phyloP scores from a whole-genome alignment of 1,284 basidiomycete species.

The Leccinum fallax region DNA sequence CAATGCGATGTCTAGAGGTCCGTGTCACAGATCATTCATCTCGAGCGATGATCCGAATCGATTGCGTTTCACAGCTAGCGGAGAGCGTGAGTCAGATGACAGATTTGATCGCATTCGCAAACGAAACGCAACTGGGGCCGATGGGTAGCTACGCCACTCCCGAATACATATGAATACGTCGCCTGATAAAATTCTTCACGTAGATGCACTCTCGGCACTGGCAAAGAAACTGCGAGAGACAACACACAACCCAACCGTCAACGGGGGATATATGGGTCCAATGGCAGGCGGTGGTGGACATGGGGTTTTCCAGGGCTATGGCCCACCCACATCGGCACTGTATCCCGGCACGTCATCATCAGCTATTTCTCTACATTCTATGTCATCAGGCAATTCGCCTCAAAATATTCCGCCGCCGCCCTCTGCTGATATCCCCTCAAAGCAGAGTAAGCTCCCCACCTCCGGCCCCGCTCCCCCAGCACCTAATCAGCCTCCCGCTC shows the following conservation, averaged over 20 bases:
- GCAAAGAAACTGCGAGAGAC: slow-evolving; percentile 37
- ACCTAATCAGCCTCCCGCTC: slow-evolving; percentile 40
- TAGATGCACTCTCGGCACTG: slow-evolving; percentile 36
- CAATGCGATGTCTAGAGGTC: slow-evolving; percentile 83
- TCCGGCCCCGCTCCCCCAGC: slow-evolving; percentile 45
- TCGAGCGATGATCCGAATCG: slow-evolving; percentile 6
- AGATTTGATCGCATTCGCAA: slow-evolving; percentile 70
- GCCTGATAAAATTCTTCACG: slow-evolving; percentile 28
- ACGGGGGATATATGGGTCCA: slow-evolving; percentile 27
- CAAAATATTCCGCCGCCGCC: slow-evolving; percentile 48
- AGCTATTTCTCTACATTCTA: slow-evolving; percentile 34
- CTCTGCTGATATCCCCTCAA: slow-evolving; percentile 51
- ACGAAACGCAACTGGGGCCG: slow-evolving; percentile 55
- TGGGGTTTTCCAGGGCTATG: slow-evolving; percentile 28
- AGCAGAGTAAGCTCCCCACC: slow-evolving; percentile 55
- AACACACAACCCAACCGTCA: slow-evolving; percentile 23
- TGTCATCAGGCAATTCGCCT: slow-evolving; percentile 44
- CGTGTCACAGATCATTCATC: slow-evolving; percentile 13
- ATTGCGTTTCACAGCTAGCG: slow-evolving; percentile 51
- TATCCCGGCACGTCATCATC: slow-evolving; percentile 51
- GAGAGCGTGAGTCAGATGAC: slow-evolving; percentile 77
- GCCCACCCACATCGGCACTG: slow-evolving; percentile 42
- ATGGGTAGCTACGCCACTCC: slow-evolving; percentile 53
- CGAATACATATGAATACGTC: slow-evolving; percentile 32
- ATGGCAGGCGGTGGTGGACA: slow-evolving; percentile 21